These are phyloP conservation scores for Allium fistulosum DNA, from an alignment of 106 monocot genomes.

Conservation along the genomic window DNA sequence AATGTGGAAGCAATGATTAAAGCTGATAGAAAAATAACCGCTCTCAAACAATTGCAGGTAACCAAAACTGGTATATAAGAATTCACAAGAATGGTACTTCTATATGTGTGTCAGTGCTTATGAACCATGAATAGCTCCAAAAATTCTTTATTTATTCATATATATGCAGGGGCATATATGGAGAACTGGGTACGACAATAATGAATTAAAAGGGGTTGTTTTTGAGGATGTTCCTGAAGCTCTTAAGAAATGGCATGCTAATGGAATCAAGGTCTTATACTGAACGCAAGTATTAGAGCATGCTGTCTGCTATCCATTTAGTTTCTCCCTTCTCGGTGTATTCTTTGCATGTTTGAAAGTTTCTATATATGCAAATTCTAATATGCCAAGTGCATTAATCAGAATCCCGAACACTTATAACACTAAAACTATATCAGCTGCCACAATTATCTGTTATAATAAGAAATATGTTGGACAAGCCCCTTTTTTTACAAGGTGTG, in stretches of 20 bases:
- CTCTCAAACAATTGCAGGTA: constrained; percentile 93
- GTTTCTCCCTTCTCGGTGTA: too few relatives aligned
- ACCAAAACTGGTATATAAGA: neutral
- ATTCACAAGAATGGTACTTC: neutral
- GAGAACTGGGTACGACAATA: constrained; percentile 90
- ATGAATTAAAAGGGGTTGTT: constrained; percentile 69
- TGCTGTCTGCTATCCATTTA: too few relatives aligned
- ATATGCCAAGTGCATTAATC: too few relatives aligned
- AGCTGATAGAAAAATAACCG: constrained; percentile 89
- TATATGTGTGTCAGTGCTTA: too few relatives aligned
- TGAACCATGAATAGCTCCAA: neutral
- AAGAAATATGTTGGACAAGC: too few relatives aligned
- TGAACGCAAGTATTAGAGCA: neutral
- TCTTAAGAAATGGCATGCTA: constrained; percentile 72
- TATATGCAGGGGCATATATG: constrained; percentile 86
- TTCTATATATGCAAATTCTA: too few relatives aligned
- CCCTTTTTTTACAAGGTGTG: too few relatives aligned
- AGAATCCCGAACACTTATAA: too few relatives aligned
- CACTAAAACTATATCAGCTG: too few relatives aligned
- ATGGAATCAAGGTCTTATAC: constrained; percentile 62
- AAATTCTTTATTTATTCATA: neutral
- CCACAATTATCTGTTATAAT: too few relatives aligned
- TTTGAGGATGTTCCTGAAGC: constrained; percentile 92
- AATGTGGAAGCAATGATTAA: constrained; percentile 93
- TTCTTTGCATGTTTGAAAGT: too few relatives aligned